Base-by-base conservation (phyloP, 2,329 filamentous ascomycete species). In the Trichoderma hamatum region DNA sequence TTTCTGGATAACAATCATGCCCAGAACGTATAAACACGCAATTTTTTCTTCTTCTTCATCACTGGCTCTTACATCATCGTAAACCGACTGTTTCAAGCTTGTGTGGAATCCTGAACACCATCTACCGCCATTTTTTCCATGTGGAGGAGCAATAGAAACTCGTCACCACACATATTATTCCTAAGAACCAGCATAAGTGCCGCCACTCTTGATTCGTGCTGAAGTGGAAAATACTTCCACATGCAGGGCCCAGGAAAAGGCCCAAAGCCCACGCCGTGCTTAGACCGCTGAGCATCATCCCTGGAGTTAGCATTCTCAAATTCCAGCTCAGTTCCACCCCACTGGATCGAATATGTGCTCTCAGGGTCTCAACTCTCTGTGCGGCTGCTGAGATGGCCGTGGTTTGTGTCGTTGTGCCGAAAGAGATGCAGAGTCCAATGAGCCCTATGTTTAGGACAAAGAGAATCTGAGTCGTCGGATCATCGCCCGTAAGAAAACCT, bases 201-300 rank as follows among this genome's bases (percentile, higher is more conserved):
- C 61, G 19, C 52, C 61, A 69, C 19, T 64, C 62, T 26, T 56
- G 54, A 26, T 69, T 36, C 6, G 62, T 69, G 13, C 32, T 54
- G n/a, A 69, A 69, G 36, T 65, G 68, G 54, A 69, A 66, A 39
- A 66, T 13, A 6, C 58, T 60, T 13, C 60, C 68, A 52, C 68
- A 65, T 10, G 68, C 61, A 46, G 68, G 68, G 3, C 68, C 68
- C n/a, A 69, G 26, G 26, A 69, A 69, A n/a, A 69, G 32, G 6
- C 60, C 62, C 24, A 66, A 32, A 26, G 68, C 68, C 68, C 68
- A 69, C 4, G 68, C 61, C 2, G 60, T 66, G 34, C 60, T 65
- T 4, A 69, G 32, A 16, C 68, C 68, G 34, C 68, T 69, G 13
- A 69, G 30, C 68, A 69, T 69, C 61, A 60, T 66, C 10, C 68